Conservation (phyloP, 371 early-diverging fungal genomes). For the Actinomortierella ambigua region DNA sequence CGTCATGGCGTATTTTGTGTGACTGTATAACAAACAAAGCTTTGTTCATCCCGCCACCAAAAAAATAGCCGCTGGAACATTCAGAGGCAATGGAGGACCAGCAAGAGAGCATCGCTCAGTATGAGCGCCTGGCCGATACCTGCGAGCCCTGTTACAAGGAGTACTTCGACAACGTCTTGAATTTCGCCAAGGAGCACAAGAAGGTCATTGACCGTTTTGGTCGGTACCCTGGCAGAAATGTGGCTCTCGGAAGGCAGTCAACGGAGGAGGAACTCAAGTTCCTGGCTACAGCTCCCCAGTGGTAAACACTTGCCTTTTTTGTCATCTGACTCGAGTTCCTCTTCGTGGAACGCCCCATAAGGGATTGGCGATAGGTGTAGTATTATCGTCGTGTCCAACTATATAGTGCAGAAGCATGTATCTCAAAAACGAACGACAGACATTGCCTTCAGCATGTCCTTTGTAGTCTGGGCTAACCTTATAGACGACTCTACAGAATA, state of each 20-base stretch:
- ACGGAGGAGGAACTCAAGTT: constrained; percentile 57
- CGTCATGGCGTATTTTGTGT: not conserved
- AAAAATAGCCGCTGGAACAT: constrained; percentile 56
- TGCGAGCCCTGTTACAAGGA: constrained; percentile 41
- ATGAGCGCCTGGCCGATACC: constrained; percentile 44
- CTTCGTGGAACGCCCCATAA: no score
- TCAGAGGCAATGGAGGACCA: constrained; percentile 61
- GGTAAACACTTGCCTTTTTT: no score
- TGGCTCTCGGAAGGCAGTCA: constrained; percentile 49
- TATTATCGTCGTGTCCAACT: no score
- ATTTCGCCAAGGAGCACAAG: constrained; percentile 51
- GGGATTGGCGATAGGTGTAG: no score
- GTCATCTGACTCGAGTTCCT: no score
- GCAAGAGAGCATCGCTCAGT: constrained; percentile 50
- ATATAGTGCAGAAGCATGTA: no score
- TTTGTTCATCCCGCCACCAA: not conserved
- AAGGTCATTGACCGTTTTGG: constrained; percentile 61
- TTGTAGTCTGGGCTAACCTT: no score
- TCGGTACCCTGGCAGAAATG: constrained; percentile 62
- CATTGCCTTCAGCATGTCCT: no score
- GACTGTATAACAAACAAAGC: not conserved
- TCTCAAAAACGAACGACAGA: no score
- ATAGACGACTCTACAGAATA: no score
- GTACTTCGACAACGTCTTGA: constrained; percentile 33
- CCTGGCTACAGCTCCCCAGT: constrained; percentile 12